phyloP scores from a whole-genome alignment of 2,329 filamentous ascomycete species.

The Calonectria pauciramosa region DNA sequence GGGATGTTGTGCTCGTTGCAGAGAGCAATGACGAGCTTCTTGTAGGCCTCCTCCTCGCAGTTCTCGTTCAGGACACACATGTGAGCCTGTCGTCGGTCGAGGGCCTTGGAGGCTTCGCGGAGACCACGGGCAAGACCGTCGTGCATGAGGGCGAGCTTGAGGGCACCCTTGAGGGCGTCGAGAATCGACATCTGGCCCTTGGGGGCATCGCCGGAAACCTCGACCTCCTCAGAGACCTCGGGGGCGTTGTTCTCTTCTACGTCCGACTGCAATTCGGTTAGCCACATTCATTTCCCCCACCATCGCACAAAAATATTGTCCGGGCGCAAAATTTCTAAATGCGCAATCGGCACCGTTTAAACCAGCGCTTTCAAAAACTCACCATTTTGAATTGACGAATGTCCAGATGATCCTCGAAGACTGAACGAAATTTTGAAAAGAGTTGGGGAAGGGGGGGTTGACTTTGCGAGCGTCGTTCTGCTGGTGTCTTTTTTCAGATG shows the following conservation, averaged over 20 bases:
- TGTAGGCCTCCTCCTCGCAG: slow-evolving; percentile 99
- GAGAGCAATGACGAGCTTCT: slow-evolving; percentile 99
- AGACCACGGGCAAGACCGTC: slow-evolving; percentile 98
- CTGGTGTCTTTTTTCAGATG: no score
- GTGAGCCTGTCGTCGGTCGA: slow-evolving; percentile 98
- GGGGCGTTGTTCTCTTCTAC: slow-evolving; percentile 98
- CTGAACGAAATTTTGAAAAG: slow-evolving; percentile 47
- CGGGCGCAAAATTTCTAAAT: slow-evolving; percentile 1
- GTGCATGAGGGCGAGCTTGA: slow-evolving; percentile 99
- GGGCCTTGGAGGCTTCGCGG: slow-evolving; percentile 97
- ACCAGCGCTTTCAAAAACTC: slow-evolving; percentile 50
- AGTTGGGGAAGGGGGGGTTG: slow-evolving; percentile 40
- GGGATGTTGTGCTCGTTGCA: slow-evolving; percentile 99
- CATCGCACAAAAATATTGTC: slow-evolving; percentile 4
- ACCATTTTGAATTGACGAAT: slow-evolving; percentile 70
- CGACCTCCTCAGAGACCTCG: slow-evolving; percentile 89
- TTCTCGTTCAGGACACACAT: slow-evolving; percentile 99
- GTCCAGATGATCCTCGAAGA: slow-evolving; percentile 78
- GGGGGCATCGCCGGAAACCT: slow-evolving; percentile 92
- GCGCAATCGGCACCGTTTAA: slow-evolving; percentile 36
- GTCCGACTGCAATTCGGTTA: slow-evolving; percentile 81
- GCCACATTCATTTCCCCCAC: slow-evolving; percentile 30
- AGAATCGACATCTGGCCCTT: slow-evolving; percentile 98
- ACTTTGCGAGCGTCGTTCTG: no score
- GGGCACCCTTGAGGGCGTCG: slow-evolving; percentile 98